Evolutionary conservation across 805 yeast genomes (phyloP).

Genomic region (Saturnispora zaruensis): DNA sequence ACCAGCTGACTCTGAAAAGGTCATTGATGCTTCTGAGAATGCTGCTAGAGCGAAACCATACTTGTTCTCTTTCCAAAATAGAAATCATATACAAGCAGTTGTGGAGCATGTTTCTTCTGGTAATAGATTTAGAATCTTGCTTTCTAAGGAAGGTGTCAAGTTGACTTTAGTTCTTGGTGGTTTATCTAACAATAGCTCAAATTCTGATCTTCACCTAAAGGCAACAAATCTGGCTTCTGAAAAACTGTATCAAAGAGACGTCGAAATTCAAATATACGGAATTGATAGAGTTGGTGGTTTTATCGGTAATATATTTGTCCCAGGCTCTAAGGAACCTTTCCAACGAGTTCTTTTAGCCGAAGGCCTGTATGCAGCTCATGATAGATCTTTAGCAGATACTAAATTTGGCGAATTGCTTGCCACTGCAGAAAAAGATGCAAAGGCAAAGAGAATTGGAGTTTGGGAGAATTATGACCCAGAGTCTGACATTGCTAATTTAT

Average conservation of each 20-base stretch:
- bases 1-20: constrained; percentile 48
- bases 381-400: constrained; percentile 51
- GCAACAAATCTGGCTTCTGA: constrained; percentile 48
- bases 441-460: constrained; percentile 44
- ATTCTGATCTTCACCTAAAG: constrained; percentile 33
- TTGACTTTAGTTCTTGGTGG: constrained; percentile 74
- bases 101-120: constrained; percentile 68
- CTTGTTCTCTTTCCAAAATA: constrained; percentile 58
- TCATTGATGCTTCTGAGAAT: constrained; percentile 75
- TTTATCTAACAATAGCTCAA: constrained; percentile 36
- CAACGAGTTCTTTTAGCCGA: constrained; percentile 49
- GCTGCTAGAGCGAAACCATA: constrained; percentile 65
- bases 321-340: constrained; percentile 43
- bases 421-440: constrained; percentile 58
- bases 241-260: constrained; percentile 61
- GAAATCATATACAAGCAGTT: constrained; percentile 54
- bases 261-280: constrained; percentile 57
- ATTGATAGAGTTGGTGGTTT: constrained; percentile 76
- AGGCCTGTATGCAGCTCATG: constrained; percentile 62
- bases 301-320: constrained; percentile 57
- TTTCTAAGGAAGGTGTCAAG: constrained; percentile 65
- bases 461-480: constrained; percentile 56
- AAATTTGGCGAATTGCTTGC: constrained; percentile 45
- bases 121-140: constrained; percentile 53
- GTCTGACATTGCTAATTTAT: constrained; percentile 25